Percentiles rank a stretch among this genome's conserved stretches.
These are phyloP conservation scores for Botrytis paeoniae DNA, from an alignment of 2,329 filamentous ascomycete species.

Conservation along the genomic window DNA sequence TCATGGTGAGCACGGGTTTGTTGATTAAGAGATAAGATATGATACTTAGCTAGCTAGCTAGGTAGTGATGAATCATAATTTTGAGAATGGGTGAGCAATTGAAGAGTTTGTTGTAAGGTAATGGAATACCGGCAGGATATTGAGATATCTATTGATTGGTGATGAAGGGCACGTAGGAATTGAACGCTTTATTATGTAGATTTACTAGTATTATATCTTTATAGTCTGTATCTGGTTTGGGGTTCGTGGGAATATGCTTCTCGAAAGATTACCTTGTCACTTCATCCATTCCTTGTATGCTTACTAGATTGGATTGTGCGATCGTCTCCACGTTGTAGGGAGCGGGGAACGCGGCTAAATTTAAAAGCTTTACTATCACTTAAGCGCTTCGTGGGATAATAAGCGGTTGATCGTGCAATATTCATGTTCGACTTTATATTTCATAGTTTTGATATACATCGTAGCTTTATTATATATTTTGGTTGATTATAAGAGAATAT, in stretches of 20 bases:
- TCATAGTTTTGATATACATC: not conserved
- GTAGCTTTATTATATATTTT: not conserved
- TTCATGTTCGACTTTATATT: not conserved
- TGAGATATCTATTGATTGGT: not conserved
- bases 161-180: not conserved
- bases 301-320: not conserved
- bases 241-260: not conserved
- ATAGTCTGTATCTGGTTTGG: too few species aligned
- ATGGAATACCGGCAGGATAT: not conserved
- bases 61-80: not conserved
- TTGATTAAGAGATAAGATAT: not conserved
- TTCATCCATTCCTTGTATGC: not conserved
- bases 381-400: not conserved
- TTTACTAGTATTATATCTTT: not conserved
- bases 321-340: not conserved
- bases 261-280: not conserved
- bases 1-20: too few species aligned
- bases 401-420: not conserved
- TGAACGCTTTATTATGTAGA: not conserved
- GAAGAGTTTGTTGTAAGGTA: not conserved
- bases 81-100: not conserved
- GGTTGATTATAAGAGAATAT: not conserved
- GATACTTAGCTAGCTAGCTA: not conserved
- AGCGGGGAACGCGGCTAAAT: not conserved
- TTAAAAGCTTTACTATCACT: not conserved